These are phyloP conservation scores for Xylogone sp. DNA, from an alignment of 2,329 filamentous ascomycete species.

Conservation along the genomic window DNA sequence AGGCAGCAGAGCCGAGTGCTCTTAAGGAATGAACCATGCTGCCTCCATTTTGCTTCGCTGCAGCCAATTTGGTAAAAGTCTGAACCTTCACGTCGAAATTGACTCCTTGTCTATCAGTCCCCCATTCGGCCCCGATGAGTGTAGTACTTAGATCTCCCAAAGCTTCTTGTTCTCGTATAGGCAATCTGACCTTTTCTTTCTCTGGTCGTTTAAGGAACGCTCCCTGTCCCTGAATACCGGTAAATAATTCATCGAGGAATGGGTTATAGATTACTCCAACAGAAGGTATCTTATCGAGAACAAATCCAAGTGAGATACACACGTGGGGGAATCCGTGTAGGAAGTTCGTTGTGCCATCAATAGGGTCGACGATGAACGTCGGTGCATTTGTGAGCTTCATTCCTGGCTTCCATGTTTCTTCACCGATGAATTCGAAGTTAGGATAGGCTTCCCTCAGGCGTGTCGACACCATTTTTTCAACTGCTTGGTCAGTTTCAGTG, in stretches of 20 bases:
- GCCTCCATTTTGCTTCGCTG: slow-evolving; percentile 57
- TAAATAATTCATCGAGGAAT: slow-evolving; percentile 66
- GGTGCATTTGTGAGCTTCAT: slow-evolving; percentile 58
- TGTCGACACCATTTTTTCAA: slow-evolving; percentile 57
- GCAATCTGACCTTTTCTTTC: slow-evolving; percentile 37
- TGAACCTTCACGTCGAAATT: slow-evolving; percentile 69
- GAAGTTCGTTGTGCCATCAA: slow-evolving; percentile 81
- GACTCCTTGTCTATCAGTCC: slow-evolving; percentile 60
- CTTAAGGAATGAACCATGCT: slow-evolving; percentile 74
- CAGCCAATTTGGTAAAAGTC: slow-evolving; percentile 60
- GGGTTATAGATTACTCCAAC: slow-evolving; percentile 81
- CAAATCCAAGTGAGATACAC: slow-evolving; percentile 72
- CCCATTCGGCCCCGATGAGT: slow-evolving; percentile 72
- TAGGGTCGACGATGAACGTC: slow-evolving; percentile 79
- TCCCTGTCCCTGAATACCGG: slow-evolving; percentile 64
- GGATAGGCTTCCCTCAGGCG: slow-evolving; percentile 52
- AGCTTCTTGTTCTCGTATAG: slow-evolving; percentile 47
- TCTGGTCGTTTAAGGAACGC: slow-evolving; percentile 47
- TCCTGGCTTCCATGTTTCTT: slow-evolving; percentile 67
- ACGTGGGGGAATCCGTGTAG: slow-evolving; percentile 72
- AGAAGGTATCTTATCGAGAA: slow-evolving; percentile 55
- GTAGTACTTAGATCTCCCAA: slow-evolving; percentile 58
- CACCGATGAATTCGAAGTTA: slow-evolving; percentile 62
- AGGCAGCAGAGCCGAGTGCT: slow-evolving; percentile 67
- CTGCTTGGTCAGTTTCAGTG: slow-evolving; percentile 63